These are phyloP conservation scores for Volvox reticuliferus DNA, from an alignment of 139 green algal species.

Conservation along the genomic window DNA sequence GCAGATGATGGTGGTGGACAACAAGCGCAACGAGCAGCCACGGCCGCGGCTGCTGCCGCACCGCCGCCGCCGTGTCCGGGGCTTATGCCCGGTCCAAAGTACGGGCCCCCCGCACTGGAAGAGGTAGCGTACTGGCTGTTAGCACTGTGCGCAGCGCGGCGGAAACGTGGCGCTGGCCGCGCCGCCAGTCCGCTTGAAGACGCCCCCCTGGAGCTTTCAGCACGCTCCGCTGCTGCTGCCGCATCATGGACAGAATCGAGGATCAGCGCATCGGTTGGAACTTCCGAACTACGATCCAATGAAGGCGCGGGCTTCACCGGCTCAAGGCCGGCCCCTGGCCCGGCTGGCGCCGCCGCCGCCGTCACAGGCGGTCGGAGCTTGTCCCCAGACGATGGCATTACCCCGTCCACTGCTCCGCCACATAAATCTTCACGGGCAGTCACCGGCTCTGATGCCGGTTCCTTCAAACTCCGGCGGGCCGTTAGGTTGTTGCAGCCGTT, in stretches of 20 bases:
- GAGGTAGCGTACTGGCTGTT: not conserved
- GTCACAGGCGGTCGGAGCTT: too few species aligned
- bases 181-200: slow-evolving; percentile 27
- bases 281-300: too few species aligned
- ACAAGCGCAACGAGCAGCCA: not conserved
- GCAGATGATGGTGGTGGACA: not conserved
- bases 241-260: not conserved
- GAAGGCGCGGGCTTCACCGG: too few species aligned
- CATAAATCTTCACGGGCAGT: too few species aligned
- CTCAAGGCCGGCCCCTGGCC: too few species aligned
- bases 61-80: not conserved
- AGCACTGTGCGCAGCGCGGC: not conserved
- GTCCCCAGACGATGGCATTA: too few species aligned
- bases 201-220: not conserved
- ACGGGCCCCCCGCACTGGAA: not conserved
- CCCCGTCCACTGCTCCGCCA: too few species aligned
- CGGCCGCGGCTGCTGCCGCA: not conserved
- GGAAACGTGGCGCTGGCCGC: not conserved
- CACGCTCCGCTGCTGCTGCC: slow-evolving; percentile 30
- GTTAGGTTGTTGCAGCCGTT: too few species aligned
- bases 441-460: too few species aligned
- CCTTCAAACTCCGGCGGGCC: too few species aligned
- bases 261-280: not conserved
- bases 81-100: not conserved
- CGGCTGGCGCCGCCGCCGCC: too few species aligned